Percentiles rank a stretch among this genome's conserved stretches.
These are phyloP conservation scores for Pestalotiopsis sp. DNA, from an alignment of 2,329 filamentous ascomycete species.

Conservation along the genomic window DNA sequence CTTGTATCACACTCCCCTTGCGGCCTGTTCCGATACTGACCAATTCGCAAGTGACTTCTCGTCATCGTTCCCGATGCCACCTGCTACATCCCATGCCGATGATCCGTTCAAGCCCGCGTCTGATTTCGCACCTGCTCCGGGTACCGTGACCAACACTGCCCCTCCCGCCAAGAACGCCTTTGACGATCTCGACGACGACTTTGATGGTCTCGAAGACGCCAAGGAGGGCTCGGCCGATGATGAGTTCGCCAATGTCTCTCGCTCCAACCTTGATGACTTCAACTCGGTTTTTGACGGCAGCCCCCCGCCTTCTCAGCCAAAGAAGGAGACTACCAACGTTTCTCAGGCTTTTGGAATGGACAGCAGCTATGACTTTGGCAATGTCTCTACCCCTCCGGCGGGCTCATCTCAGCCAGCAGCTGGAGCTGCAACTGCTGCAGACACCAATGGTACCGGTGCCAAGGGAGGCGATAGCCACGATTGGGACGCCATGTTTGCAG, in stretches of 20 bases:
- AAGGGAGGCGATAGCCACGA: constrained; percentile 65
- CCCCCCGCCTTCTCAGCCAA: constrained; percentile 55
- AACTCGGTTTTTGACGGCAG: constrained; percentile 80
- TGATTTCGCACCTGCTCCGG: constrained; percentile 36
- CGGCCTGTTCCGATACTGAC: constrained; percentile 22
- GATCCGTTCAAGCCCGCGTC: constrained; percentile 36
- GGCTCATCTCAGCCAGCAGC: constrained; percentile 19
- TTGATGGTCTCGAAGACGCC: constrained; percentile 81
- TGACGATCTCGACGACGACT: constrained; percentile 78
- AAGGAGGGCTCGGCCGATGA: constrained; percentile 80
- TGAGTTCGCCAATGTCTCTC: constrained; percentile 75
- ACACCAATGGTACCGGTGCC: constrained; percentile 31
- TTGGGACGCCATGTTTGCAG: constrained; percentile 94
- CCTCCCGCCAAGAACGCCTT: constrained; percentile 57
- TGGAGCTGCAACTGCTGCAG: constrained; percentile 4
- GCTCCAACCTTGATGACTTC: constrained; percentile 75
- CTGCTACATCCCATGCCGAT: constrained; percentile 29
- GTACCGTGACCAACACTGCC: constrained; percentile 34
- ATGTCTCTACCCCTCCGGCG: constrained; percentile 39
- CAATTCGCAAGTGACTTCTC: constrained; percentile 28
- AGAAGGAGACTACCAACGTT: constrained; percentile 49
- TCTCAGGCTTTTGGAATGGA: constrained; percentile 53
- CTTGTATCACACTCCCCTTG: constrained; percentile 12
- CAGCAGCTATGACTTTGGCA: constrained; percentile 63
- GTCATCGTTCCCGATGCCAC: constrained; percentile 37